These are phyloP conservation scores for Saitozyma sp. DNA, from an alignment of 768 basidiomycete genomes.

Conservation along the genomic window DNA sequence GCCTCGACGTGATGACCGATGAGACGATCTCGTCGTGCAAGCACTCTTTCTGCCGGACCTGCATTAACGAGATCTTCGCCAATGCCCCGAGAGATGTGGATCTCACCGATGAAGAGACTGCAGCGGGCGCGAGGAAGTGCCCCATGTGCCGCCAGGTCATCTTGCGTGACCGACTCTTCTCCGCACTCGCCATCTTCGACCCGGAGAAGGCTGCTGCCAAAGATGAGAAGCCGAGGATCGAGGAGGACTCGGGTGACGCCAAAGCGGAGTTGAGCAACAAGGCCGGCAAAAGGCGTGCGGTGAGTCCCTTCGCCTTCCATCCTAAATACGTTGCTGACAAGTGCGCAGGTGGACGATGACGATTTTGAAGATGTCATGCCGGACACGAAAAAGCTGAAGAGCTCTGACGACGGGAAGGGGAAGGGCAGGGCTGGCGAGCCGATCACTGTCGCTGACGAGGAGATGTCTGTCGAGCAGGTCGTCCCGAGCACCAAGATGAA, in stretches of 20 bases:
- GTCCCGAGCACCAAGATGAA: constrained; percentile 72
- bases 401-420: constrained; percentile 2
- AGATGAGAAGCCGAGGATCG: constrained; percentile 44
- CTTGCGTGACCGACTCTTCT: constrained; percentile 58
- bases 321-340: neutral
- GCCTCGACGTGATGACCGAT: constrained; percentile 62
- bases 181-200: constrained; percentile 64
- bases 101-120: constrained; percentile 51
- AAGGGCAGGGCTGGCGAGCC: constrained; percentile 16
- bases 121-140: constrained; percentile 52
- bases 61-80: constrained; percentile 62
- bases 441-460: constrained; percentile 30
- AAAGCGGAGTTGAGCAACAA: neutral
- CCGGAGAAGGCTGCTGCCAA: constrained; percentile 53
- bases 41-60: constrained; percentile 63
- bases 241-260: neutral
- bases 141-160: constrained; percentile 66
- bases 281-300: constrained; percentile 53
- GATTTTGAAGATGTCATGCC: constrained; percentile 7
- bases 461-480: constrained; percentile 57
- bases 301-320: constrained; percentile 5
- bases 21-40: constrained; percentile 63
- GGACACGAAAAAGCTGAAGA: constrained; percentile 12
- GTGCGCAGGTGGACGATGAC: constrained; percentile 9
- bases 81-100: constrained; percentile 52